A percentile compares a stretch with the other conserved stretches of the same genome.
Conservation (phyloP, 106 monocot species). For the Cymbidium sinense region DNA sequence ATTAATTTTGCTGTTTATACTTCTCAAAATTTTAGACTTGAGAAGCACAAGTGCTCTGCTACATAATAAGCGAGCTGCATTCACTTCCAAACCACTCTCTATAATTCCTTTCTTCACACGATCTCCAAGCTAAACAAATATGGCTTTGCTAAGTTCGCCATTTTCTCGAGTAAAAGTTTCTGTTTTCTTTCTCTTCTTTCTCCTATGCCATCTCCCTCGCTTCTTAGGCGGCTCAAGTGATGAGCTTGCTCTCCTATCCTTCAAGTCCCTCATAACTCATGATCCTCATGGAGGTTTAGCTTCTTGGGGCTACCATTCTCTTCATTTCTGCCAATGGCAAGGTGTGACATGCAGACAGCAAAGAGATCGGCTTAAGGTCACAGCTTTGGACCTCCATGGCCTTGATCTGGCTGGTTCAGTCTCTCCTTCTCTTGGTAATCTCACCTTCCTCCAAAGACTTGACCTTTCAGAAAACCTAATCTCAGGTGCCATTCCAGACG, state of each 20-base stretch:
- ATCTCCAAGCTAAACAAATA: too few relatives aligned
- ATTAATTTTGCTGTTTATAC: too few relatives aligned
- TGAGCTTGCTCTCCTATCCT: constrained; percentile 19
- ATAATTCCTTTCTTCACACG: too few relatives aligned
- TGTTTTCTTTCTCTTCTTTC: too few relatives aligned
- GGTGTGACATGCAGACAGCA: constrained; percentile 25
- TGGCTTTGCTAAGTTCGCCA: too few relatives aligned
- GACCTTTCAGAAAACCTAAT: constrained; percentile 18
- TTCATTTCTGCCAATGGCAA: constrained; percentile 22
- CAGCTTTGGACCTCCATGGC: constrained; percentile 9
- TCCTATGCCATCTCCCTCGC: neutral
- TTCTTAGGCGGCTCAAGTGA: neutral
- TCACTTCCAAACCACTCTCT: too few relatives aligned
- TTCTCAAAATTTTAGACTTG: too few relatives aligned
- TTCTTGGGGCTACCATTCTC: constrained; percentile 31
- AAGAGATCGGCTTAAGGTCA: constrained; percentile 7
- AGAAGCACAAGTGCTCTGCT: too few relatives aligned
- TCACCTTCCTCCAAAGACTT: constrained; percentile 29
- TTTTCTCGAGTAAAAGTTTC: too few relatives aligned
- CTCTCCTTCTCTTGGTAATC: constrained; percentile 25
- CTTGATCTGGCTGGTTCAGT: constrained; percentile 15
- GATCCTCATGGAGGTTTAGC: constrained; percentile 9
- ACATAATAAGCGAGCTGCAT: too few relatives aligned
- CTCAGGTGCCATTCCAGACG: constrained; percentile 11
- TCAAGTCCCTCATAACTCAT: constrained; percentile 23